Evolutionary conservation across 768 basidiomycete genomes (phyloP), one percentile per base, ranked within the genome.

Genomic region (Gloeophyllum trabeum): DNA sequence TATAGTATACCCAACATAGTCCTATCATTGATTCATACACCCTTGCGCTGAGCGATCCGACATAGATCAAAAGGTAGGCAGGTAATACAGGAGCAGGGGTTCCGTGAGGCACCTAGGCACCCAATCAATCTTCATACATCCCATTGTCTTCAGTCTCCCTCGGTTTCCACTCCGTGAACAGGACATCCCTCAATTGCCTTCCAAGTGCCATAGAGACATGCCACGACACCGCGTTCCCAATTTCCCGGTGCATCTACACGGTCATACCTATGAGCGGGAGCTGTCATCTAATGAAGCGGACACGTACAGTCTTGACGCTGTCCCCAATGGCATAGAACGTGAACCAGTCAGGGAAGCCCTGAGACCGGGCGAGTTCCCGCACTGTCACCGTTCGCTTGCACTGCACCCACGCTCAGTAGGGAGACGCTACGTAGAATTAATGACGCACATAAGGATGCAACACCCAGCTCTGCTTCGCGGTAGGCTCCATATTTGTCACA

Each of bases 271-370:
- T 25, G 30, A 47, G 13, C 22, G 18, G 23, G 38, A 4, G 22
- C 5, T 44, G 21, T 21, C 19, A 12, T 25, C 6, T n/a, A n/a
- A n/a, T n/a, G n/a, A 22, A 3, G 28, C 28, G 39, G 16, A 22
- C 4, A 62, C 79, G 46, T 45, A 85, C 83, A 2, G 76, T 83
- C 23, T 73, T 64, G 12, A 86, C 68, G 34, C 69, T 73, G 30
- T 73, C 51, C 12, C 67, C 59, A 5, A 65, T 47, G 0, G 81
- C 62, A 42, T 70, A 52, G 47, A 90, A 88, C 0, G 71, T 58
- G 44, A 85, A 87, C 51, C 68, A 60, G 48, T 90, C 87, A 0
- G 85, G 81, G 54, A 90, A 85, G 0, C 87, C 86, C 61, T 90
- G 87, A 0, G 82, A 80, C 32, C 87, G 65, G 5, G 85, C 86